These are phyloP conservation scores for Xylogone sp. DNA, from an alignment of 2,329 filamentous ascomycete species.

Conservation along the genomic window DNA sequence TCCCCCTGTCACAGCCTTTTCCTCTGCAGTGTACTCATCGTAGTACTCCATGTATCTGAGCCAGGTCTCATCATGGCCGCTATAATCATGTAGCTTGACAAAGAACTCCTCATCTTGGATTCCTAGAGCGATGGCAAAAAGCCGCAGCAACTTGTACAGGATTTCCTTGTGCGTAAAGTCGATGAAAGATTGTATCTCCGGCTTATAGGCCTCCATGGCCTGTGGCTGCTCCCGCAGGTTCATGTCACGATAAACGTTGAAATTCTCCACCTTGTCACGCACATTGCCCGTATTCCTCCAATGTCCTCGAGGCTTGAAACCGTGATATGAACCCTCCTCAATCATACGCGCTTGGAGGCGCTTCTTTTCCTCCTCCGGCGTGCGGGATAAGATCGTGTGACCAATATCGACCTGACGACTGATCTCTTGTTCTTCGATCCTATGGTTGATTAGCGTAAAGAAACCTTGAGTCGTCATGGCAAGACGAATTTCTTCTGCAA, in stretches of 20 bases:
- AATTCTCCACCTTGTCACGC: not conserved
- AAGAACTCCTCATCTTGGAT: constrained; percentile 27
- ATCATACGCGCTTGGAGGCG: not conserved
- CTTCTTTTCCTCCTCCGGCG: not conserved
- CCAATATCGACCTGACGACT: constrained; percentile 23
- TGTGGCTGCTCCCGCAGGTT: constrained; percentile 6
- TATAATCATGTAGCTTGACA: not conserved
- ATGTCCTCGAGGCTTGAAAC: not conserved
- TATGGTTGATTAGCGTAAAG: constrained; percentile 52
- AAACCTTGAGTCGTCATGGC: constrained; percentile 46
- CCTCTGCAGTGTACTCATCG: constrained; percentile 35
- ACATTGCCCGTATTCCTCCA: not conserved
- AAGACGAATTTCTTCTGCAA: constrained; percentile 13
- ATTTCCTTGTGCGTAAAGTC: not conserved
- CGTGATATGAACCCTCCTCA: not conserved
- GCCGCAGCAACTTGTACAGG: constrained; percentile 29
- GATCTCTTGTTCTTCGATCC: constrained; percentile 37
- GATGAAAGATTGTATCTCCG: not conserved
- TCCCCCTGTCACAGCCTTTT: constrained; percentile 32
- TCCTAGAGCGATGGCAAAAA: constrained; percentile 35
- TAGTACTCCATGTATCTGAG: constrained; percentile 12
- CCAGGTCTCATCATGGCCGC: not conserved
- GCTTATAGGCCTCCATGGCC: not conserved
- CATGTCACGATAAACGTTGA: not conserved
- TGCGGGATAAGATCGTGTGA: not conserved